Evolutionary conservation across 1,284 basidiomycete genomes (phyloP), one percentile per base, ranked within the genome.

Genomic region (Fomitopsis pinicola): DNA sequence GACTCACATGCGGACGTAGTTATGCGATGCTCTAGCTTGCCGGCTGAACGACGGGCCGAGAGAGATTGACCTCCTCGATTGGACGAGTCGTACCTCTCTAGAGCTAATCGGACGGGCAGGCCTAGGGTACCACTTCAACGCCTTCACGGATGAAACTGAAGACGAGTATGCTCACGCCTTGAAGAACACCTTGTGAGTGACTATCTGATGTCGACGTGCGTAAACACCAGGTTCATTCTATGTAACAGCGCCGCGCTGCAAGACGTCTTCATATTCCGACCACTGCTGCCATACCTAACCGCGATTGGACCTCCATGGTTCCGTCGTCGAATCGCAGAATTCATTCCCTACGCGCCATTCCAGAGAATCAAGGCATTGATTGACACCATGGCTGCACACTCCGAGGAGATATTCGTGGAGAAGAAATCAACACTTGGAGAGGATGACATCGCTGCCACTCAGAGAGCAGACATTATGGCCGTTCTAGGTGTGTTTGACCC

Each of bases 101-200:
- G 77, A 79, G 62, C 67, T 77, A 44, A 72, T 78, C 58, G 73
- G 74, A 30, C 74, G 74, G 57, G 76, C 71, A 15, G 77, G 75
- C 2, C 62, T 78, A 3, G 77, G 76, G 0, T 73, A 77, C 54
- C 72, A 73, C 7, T 77, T 77, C 68, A 68, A 75, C 59, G 67
- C 72, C 19, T 68, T 76, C 54, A 64, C 65, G 9, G 61, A 62
- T 15, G 63, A 71, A 14, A 68, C 45, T 33, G 54, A 62, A 14
- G 64, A 69, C 54, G 62, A 63, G 19, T 68, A 69, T 30, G 63
- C 62, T 1, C 61, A 68, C 35, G 63, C 69, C 2, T 28, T 61
- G 15, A 61, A 61, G 45, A 8, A 46, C 3, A 26, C 42, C 10
- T 55, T 61, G 59, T 61, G 33, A n/a, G 55, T 22, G 6, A 50